Base-by-base conservation (phyloP, 164 flowering plant genomes). In the Vitis cinerea region DNA sequence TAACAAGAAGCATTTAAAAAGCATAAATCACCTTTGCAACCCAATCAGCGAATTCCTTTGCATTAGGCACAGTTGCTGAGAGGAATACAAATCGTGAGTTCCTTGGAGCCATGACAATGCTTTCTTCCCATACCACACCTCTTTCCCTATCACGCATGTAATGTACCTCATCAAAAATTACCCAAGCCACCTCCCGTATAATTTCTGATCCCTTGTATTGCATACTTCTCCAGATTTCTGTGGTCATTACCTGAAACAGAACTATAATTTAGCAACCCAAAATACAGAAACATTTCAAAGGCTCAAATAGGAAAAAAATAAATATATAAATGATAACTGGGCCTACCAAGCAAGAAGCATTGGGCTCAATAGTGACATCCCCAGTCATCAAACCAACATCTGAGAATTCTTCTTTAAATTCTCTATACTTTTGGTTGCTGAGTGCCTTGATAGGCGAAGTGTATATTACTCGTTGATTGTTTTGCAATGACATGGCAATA, bases 301-400 rank as follows among this genome's bases (percentile, higher is more conserved):
- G 7, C 23, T 49, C 15, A 7, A 59, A 67, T 65, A 59, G 61
- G 11, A 37, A 2, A 37, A 23, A 61, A 13, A 66, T 0, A 19
- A 1, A 11, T 31, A 51, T 54, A 52, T 51, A 59, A 1, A 1
- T 30, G 9, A 17, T 11, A 37, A 51, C 30, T 15, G 52, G 10
- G 71, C 87, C 54, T 75, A 93, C 99, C 95, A 96, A 74, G 77
- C 99, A 96, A 67, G 99, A 91, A 69, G 99, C 99, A 77, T 90
- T 91, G 31, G 99, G 98, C 9, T 93, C 98, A 77, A 93, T 93
- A 13, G 99, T 96, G 14, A 90, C 95, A 87, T 96, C 99, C n/a
- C 99, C 98, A 31, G 99, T 96, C 98, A 96, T 96, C 79, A 96
- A 78, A 14, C 99, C 99, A 56, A 96, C 99, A 83, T 96, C 99